A percentile compares a stretch with the other conserved stretches of the same genome.
Evolutionary conservation across 768 basidiomycete genomes (phyloP).

Genomic region (Melanogaster broomeanus): DNA sequence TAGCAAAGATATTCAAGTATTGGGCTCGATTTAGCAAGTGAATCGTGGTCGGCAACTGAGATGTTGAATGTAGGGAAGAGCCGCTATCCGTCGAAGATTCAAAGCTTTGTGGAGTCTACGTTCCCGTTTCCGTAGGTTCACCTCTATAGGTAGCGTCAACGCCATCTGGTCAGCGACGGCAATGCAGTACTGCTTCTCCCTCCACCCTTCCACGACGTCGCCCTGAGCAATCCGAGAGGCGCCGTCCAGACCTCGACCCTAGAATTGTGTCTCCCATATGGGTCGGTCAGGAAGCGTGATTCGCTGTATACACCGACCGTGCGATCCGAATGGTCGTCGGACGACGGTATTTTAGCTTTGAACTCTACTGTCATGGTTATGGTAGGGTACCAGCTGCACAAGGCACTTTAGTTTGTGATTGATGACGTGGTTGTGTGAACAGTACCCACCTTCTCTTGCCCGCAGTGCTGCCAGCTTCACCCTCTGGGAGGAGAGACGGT

Average conservation of each 20-base stretch:
- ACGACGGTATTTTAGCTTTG: constrained; percentile 58
- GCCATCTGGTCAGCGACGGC: constrained; percentile 65
- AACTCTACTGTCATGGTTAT: constrained; percentile 63
- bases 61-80: too few relatives aligned
- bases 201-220: constrained; percentile 47
- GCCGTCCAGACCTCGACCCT: constrained; percentile 70
- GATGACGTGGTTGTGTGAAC: too few relatives aligned
- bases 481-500: constrained; percentile 48
- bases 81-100: neutral
- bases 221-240: constrained; percentile 56
- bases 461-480: constrained; percentile 36
- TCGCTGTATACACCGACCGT: constrained; percentile 59
- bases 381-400: constrained; percentile 61
- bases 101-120: constrained; percentile 23
- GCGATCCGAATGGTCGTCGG: constrained; percentile 42
- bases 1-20: too few relatives aligned
- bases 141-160: constrained; percentile 38
- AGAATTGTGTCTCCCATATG: constrained; percentile 56
- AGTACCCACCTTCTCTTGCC: constrained; percentile 14
- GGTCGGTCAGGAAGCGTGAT: constrained; percentile 53
- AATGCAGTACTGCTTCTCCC: constrained; percentile 63
- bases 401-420: neutral
- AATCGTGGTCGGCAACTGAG: too few relatives aligned
- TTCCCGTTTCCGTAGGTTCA: constrained; percentile 27
- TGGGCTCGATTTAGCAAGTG: too few relatives aligned